Evolutionary conservation across 78 protist species (phyloP), one percentile per base, ranked within the genome.

Genomic region (Dictyostelium discoideum): DNA sequence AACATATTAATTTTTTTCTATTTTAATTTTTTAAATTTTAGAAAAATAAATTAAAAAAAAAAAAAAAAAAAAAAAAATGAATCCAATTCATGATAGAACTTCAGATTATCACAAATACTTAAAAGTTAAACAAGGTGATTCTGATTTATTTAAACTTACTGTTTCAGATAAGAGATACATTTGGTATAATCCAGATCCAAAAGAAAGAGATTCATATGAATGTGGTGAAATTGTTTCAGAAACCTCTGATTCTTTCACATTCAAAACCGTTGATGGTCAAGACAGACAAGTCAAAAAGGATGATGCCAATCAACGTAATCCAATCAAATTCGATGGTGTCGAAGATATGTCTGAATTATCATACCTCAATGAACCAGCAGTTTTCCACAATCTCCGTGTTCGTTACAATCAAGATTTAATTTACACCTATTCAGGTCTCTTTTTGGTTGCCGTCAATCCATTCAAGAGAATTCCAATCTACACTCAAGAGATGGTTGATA

Each of bases 371-470:
- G 99, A 98, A 97, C 96, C 99, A 37, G 44, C 97, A 22, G 98
- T 98, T 60, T 97, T 98, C 88, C 92, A 95, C 90, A 98, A 98
- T 93, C 87, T 98, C 24, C 92, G 96, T 60, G 89, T 78, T 40
- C 93, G 99, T 46, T 98, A 98, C 94, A 16, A n/a, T 26, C 48
- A 94, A 76, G 95, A 95, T 84, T 46, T 97, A 24, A 98, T 98
- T 40, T 97, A 98, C 97, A 98, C 99, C 11, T 98, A 98, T 90
- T 97, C 98, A 10, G 99, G 99, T 26, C 97, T 98, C 37, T 97
- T 98, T 80, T 89, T 97, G 32, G 98, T 98, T 22, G 99, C 97
- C 1, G 77, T 98, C 18, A 98, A 98, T 95, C 99, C 99, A 42
- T 98, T 97, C 98, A 97, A 96, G 86, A 32, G 92, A 54, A 85